phyloP scores from a whole-genome alignment of 345 rosid genomes.

The Melastoma malabathricum region DNA sequence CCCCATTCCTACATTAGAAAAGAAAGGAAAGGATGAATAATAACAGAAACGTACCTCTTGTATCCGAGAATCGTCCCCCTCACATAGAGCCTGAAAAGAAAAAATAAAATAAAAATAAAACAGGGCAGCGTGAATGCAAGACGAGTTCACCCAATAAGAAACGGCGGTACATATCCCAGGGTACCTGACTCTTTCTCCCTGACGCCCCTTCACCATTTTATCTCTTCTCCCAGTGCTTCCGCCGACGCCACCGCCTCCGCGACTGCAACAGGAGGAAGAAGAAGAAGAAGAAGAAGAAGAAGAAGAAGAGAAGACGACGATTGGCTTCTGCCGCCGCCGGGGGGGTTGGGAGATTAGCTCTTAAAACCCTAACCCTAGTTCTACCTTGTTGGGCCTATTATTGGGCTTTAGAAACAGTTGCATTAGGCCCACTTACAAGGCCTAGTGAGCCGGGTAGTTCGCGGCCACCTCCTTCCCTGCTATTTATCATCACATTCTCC shows the following conservation, averaged over 20 bases:
- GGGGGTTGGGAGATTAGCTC: background rate
- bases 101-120: background rate
- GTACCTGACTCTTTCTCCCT: conserved; percentile 91
- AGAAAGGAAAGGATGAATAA: background rate
- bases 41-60: conserved; percentile 37
- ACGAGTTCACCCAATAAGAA: background rate
- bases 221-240: background rate
- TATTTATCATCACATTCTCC: no score
- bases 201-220: conserved; percentile 85
- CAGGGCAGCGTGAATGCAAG: background rate
- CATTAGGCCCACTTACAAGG: background rate
- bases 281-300: no score
- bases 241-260: conserved; percentile 1
- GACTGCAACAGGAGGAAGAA: background rate
- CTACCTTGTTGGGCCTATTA: background rate
- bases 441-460: background rate
- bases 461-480: no score
- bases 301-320: background rate
- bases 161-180: background rate
- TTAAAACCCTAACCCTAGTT: conserved; percentile 3
- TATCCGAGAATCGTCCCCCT: conserved; percentile 79
- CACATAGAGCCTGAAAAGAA: conserved; percentile 69
- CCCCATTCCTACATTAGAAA: background rate
- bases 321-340: no score
- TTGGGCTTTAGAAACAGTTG: background rate